phyloP scores from a whole-genome alignment of 352 stramenopile species.

The Phytophthora europaea region DNA sequence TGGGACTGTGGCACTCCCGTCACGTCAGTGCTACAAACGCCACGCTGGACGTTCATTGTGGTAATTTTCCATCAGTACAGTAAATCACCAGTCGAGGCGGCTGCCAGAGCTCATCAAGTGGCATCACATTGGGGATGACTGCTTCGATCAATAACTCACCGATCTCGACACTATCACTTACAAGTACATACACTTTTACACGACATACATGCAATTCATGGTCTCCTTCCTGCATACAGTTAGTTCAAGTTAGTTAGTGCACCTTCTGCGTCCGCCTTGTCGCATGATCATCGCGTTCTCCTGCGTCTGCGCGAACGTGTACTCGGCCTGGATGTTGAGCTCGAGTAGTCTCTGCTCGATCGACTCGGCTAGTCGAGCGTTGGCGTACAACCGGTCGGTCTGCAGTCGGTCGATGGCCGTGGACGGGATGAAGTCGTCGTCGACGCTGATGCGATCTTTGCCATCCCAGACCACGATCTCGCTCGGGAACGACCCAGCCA shows the following conservation, averaged over 20 bases:
- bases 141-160: background rate
- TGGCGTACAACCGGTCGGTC: constrained; percentile 5
- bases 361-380: background rate
- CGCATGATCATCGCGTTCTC: constrained; percentile 26
- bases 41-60: background rate
- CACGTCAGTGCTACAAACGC: background rate
- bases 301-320: constrained; percentile 19
- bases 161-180: no score
- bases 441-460: constrained; percentile 16
- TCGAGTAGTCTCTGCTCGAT: constrained; percentile 24
- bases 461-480: constrained; percentile 24
- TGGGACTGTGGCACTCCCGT: background rate
- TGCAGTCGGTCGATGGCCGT: constrained; percentile 10
- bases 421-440: constrained; percentile 38
- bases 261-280: background rate
- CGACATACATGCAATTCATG: background rate
- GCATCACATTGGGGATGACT: background rate
- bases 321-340: constrained; percentile 26
- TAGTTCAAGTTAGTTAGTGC: background rate
- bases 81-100: background rate
- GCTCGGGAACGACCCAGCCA: constrained; percentile 8
- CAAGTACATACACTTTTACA: background rate
- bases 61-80: no score
- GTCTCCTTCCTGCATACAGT: background rate
- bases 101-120: background rate